phyloP scores from a whole-genome alignment of 2,329 filamentous ascomycete species.

The Ceratocystis cacaofunesta region DNA sequence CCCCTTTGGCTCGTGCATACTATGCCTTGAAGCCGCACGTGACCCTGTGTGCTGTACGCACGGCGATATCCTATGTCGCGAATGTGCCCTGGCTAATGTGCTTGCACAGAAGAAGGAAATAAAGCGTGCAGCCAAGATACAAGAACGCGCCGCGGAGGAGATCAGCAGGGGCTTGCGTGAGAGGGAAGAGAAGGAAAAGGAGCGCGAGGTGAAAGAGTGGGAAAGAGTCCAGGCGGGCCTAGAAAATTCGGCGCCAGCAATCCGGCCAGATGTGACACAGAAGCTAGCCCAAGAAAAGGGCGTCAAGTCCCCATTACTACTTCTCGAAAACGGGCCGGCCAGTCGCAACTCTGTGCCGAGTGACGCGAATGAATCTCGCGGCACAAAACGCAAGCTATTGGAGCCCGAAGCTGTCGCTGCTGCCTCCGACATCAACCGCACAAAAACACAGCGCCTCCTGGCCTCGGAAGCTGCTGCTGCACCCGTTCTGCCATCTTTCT shows the following conservation, averaged over 20 bases:
- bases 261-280: constrained; percentile 21
- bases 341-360: not conserved
- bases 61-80: constrained; percentile 87
- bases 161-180: constrained; percentile 26
- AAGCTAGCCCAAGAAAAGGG: not conserved
- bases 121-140: constrained; percentile 57
- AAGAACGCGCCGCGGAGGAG: constrained; percentile 31
- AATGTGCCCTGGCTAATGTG: constrained; percentile 86
- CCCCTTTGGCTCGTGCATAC: constrained; percentile 72
- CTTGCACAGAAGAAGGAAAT: constrained; percentile 84
- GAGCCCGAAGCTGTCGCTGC: constrained; percentile 46
- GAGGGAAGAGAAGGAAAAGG: constrained; percentile 39
- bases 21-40: constrained; percentile 70
- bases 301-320: not conserved
- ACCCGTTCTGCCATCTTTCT: constrained; percentile 69
- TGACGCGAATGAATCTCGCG: constrained; percentile 16
- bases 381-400: constrained; percentile 60
- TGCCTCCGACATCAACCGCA: constrained; percentile 56
- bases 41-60: constrained; percentile 70
- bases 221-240: constrained; percentile 69
- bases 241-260: constrained; percentile 21
- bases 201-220: constrained; percentile 63
- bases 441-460: constrained; percentile 52
- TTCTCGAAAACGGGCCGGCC: not conserved
- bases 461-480: constrained; percentile 58